Evolutionary conservation across 257 asterid genomes (phyloP).

Genomic region (Paraleonurus japonicus): DNA sequence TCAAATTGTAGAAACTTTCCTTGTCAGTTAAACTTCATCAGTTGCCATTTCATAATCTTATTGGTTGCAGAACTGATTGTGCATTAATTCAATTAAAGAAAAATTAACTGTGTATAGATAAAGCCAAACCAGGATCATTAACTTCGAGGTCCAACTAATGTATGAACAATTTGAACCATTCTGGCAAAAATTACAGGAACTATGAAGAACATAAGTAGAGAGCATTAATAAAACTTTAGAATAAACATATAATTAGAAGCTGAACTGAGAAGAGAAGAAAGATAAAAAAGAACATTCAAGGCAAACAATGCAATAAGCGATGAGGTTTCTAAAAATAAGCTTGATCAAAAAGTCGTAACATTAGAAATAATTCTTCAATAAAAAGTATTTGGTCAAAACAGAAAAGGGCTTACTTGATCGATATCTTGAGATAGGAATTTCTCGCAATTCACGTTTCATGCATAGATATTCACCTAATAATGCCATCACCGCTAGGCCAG

Average conservation of each 20-base stretch:
- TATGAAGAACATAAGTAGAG: background rate
- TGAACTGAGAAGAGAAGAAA: background rate
- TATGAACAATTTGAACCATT: background rate
- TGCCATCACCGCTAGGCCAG: constrained; percentile 76
- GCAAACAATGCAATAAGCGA: background rate
- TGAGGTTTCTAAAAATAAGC: background rate
- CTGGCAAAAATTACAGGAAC: background rate
- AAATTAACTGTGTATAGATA: background rate
- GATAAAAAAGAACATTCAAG: background rate
- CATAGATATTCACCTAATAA: constrained; percentile 82
- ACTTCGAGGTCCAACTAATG: background rate
- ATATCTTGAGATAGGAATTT: constrained; percentile 75
- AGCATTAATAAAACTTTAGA: background rate
- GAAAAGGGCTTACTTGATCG: constrained; percentile 70
- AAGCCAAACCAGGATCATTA: background rate
- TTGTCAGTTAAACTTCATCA: background rate
- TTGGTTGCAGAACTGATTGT: background rate
- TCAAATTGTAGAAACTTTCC: background rate
- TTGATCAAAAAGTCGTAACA: background rate
- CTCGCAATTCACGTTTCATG: constrained; percentile 75
- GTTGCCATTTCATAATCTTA: background rate
- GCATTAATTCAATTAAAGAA: background rate
- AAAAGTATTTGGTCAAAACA: background rate
- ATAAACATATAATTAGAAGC: background rate
- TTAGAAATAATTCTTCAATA: background rate